Percentiles rank a stretch among this genome's conserved stretches.
Conservation (phyloP, 306 rosid genomes). For the Castanea sativa region DNA sequence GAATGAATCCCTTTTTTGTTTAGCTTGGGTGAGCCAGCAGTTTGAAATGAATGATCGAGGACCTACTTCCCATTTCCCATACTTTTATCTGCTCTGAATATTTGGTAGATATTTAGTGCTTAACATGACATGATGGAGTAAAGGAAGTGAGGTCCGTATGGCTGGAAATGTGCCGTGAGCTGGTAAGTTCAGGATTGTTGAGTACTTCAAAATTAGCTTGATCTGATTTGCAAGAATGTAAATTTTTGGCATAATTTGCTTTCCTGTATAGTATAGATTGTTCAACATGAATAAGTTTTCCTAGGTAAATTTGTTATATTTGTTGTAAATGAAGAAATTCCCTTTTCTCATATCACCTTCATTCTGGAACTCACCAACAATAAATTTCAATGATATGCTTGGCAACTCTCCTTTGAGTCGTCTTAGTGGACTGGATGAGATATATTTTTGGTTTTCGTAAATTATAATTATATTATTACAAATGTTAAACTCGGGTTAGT, state of each 20-base stretch:
- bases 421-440: neutral
- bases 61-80: neutral
- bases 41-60: slow-evolving; percentile 6
- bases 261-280: neutral
- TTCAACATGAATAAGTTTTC: neutral
- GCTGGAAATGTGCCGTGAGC: neutral
- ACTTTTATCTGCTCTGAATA: slow-evolving; percentile 3
- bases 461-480: neutral
- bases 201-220: neutral
- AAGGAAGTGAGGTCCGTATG: neutral
- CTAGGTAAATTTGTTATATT: neutral
- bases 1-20: slow-evolving; percentile 39
- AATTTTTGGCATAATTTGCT: neutral
- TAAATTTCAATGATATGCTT: neutral
- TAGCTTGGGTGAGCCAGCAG: slow-evolving; percentile 9
- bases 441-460: neutral
- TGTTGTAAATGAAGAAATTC: neutral
- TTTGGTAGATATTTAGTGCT: neutral
- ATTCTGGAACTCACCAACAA: neutral
- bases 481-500: neutral
- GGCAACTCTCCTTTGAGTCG: neutral
- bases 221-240: neutral
- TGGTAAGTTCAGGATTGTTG: neutral
- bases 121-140: neutral
- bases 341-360: neutral